Base-by-base conservation (phyloP, 2,329 filamentous ascomycete genomes). In the Aspergillus hiratsukae region DNA sequence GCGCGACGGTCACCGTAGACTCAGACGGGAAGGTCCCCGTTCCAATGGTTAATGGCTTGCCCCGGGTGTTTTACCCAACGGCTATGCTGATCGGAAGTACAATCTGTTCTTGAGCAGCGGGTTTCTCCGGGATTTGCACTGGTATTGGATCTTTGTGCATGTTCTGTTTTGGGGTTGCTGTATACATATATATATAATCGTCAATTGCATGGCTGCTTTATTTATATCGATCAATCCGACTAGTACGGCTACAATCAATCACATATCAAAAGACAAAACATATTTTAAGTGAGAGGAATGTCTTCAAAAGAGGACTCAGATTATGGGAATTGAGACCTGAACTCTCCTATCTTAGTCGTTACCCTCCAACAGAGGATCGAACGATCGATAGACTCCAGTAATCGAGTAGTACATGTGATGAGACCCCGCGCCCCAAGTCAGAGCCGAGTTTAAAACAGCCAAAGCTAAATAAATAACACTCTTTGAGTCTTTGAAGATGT, bases 1-100 rank as follows among this genome's bases (percentile, higher is more conserved):
- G 83, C 65, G 69, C 69, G 0, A 61, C 64, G 0, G 66, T 74
- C 11, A 80, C 74, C 2, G 73, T 79, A 1, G 76, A 76, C 53
- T 63, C 64, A 3, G 71, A 64, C 29, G 81, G 80, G 0, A 72
- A 72, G 46, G 60, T 84, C 5, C 64, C 66, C 8, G 74, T 82
- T 6, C 64, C 69, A 1, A 78, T 83, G 66, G 66, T 61, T 0
- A 60, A 66, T 1, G 80, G 80, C 0, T 55, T 76, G 51, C 78
- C 81, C 0, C 66, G 72, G 52, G 73, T 81, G 1, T 53, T 73
- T 21, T 67, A 68, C 43, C 67, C 68, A 3, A 51, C 17, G 1
- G 55, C 35, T 23, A 48, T 52, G 25, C 23, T 64, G 27, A 40
- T 28, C 8, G 54, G 50, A 5, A 62, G 58, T 49, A 52, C 43